phyloP scores from a whole-genome alignment of 2,329 filamentous ascomycete species.

The Didymella keratinophila region DNA sequence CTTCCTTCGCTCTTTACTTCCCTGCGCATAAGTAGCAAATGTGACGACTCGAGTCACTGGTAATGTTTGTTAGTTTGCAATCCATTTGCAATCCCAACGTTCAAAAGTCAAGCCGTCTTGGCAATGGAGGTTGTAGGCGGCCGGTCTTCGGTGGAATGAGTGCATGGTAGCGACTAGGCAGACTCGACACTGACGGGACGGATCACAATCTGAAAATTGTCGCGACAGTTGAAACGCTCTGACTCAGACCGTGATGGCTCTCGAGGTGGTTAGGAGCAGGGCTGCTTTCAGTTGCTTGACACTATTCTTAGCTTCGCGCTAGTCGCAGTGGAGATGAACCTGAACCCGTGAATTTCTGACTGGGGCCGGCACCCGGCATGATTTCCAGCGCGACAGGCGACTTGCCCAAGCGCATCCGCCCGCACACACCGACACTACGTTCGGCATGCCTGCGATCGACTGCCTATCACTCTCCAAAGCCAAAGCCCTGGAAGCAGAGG shows the following conservation, averaged over 20 bases:
- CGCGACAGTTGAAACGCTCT: conserved; percentile 20
- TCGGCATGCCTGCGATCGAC: conserved; percentile 35
- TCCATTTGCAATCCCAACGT: conserved; percentile 25
- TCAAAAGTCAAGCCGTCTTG: conserved; percentile 17
- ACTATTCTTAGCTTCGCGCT: conserved; percentile 19
- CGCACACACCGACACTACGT: conserved; percentile 26
- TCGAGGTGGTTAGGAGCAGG: conserved; percentile 21
- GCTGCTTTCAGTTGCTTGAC: conserved; percentile 18
- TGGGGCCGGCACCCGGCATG: conserved; percentile 21
- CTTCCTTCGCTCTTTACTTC: conserved; percentile 27
- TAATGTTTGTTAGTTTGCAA: conserved; percentile 23
- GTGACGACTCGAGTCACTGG: conserved; percentile 13
- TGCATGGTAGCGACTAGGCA: conserved; percentile 15
- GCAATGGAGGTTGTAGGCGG: conserved; percentile 16
- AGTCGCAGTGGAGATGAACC: conserved; percentile 9
- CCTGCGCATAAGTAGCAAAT: conserved; percentile 13
- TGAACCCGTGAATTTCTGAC: conserved; percentile 8
- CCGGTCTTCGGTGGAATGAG: conserved; percentile 23
- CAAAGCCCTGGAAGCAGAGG: conserved; percentile 27
- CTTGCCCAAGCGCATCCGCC: conserved; percentile 22
- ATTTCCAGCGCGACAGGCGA: conserved; percentile 22
- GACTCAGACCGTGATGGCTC: conserved; percentile 16
- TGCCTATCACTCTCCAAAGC: conserved; percentile 36
- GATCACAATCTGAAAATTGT: conserved; percentile 13
- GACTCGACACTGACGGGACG: conserved; percentile 13